Evolutionary conservation across 345 rosid species (phyloP).

Genomic region (Cardamine resedifolia): DNA sequence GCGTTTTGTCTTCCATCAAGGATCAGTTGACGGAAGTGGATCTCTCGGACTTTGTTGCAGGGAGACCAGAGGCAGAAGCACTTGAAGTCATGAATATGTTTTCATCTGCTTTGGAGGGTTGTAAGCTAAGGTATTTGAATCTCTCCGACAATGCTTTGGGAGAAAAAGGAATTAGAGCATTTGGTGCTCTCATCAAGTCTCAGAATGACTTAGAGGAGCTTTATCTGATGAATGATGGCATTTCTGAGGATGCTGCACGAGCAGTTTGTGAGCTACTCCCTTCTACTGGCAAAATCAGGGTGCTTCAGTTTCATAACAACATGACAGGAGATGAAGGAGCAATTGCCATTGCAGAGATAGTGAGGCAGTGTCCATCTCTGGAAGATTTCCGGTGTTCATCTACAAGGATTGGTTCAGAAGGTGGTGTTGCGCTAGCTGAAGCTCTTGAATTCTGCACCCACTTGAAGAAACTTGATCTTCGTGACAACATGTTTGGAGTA

Average conservation of each 20-base stretch:
- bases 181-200: constrained; percentile 63
- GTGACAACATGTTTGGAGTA: constrained; percentile 87
- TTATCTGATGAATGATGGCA: constrained; percentile 82
- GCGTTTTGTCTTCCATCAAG: constrained; percentile 61
- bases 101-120: constrained; percentile 76
- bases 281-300: constrained; percentile 63
- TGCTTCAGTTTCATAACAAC: constrained; percentile 88
- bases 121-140: constrained; percentile 56
- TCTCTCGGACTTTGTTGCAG: constrained; percentile 87
- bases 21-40: constrained; percentile 76
- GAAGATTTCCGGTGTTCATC: constrained; percentile 87
- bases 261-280: constrained; percentile 82
- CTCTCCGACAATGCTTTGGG: constrained; percentile 98
- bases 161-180: constrained; percentile 86
- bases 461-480: constrained; percentile 81
- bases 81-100: constrained; percentile 79
- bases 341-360: constrained; percentile 64
- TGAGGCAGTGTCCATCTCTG: constrained; percentile 52
- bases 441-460: constrained; percentile 60
- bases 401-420: constrained; percentile 73
- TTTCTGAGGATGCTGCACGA: constrained; percentile 87
- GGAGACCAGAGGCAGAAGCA: constrained; percentile 80
- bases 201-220: constrained; percentile 79
- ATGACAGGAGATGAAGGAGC: constrained; percentile 95
- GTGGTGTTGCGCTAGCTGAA: constrained; percentile 75